Evolutionary conservation across 306 rosid genomes (phyloP).

Genomic region (Vicia villosa): DNA sequence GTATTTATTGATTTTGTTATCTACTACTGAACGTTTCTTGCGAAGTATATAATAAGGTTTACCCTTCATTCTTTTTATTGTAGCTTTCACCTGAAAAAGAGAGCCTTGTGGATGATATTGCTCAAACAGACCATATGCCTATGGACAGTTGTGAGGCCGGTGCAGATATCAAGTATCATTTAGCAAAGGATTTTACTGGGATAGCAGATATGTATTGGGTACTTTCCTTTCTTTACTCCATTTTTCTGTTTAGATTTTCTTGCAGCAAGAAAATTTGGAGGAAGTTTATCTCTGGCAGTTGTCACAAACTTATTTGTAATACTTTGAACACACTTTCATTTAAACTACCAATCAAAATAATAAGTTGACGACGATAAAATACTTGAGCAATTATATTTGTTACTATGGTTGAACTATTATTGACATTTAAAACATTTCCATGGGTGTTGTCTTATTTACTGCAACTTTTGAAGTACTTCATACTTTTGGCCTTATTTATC

Average conservation of each 20-base stretch:
- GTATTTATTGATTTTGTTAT: slow-evolving; percentile 35
- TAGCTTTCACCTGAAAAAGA: slow-evolving; percentile 61
- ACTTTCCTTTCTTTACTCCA: slow-evolving; percentile 39
- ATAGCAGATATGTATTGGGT: slow-evolving; percentile 83
- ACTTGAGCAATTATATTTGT: neutral
- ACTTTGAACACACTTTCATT: slow-evolving; percentile 2
- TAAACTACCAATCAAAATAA: slow-evolving; percentile 27
- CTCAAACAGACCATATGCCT: slow-evolving; percentile 48
- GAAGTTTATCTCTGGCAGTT: slow-evolving; percentile 17
- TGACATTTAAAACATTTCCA: neutral
- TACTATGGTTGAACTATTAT: slow-evolving; percentile 5
- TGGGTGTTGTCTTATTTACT: slow-evolving; percentile 1
- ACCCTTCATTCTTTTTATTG: slow-evolving; percentile 26
- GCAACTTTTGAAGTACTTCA: neutral
- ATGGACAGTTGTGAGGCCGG: slow-evolving; percentile 56
- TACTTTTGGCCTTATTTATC: slow-evolving; percentile 16
- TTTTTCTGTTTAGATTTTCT: slow-evolving; percentile 23
- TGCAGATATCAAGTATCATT: slow-evolving; percentile 53
- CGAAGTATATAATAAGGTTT: slow-evolving; percentile 38
- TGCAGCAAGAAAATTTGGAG: slow-evolving; percentile 23
- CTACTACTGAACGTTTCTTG: slow-evolving; percentile 29
- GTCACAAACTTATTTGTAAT: slow-evolving; percentile 19
- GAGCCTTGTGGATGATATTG: slow-evolving; percentile 53
- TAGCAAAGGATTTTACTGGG: slow-evolving; percentile 57
- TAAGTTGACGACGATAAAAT: slow-evolving; percentile 7